These are phyloP conservation scores for Camillea tinctor DNA, from an alignment of 2,329 filamentous ascomycete species.

Conservation along the genomic window DNA sequence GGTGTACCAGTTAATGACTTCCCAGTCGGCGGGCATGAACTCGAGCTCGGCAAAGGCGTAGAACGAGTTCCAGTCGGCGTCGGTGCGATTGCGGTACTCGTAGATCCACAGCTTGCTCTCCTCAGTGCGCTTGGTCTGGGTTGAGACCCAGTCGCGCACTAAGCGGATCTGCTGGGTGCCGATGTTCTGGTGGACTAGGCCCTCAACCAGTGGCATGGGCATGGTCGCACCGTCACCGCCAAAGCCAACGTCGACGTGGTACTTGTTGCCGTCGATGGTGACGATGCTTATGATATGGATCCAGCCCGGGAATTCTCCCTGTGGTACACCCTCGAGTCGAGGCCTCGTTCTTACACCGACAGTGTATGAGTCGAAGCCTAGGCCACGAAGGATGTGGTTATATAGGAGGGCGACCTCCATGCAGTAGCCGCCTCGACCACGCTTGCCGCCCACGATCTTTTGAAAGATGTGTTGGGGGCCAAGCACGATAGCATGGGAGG, in stretches of 20 bases:
- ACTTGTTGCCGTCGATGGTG: constrained; percentile 49
- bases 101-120: constrained; percentile 60
- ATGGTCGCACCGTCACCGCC: constrained; percentile 60
- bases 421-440: constrained; percentile 57
- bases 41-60: constrained; percentile 68
- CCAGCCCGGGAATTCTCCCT: constrained; percentile 48
- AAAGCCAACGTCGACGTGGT: constrained; percentile 62
- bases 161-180: constrained; percentile 57
- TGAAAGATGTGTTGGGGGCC: constrained; percentile 46
- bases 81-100: constrained; percentile 50
- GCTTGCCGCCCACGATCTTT: constrained; percentile 45
- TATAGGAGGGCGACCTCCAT: constrained; percentile 59
- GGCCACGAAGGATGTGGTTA: constrained; percentile 47
- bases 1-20: constrained; percentile 57
- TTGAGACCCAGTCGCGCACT: constrained; percentile 46
- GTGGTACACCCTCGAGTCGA: constrained; percentile 38
- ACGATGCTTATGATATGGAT: constrained; percentile 63
- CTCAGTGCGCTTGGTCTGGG: constrained; percentile 39
- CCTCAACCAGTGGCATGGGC: constrained; percentile 53
- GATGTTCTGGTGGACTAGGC: constrained; percentile 45
- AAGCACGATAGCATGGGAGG: constrained; percentile 39
- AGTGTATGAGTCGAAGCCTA: constrained; percentile 55
- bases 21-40: constrained; percentile 61
- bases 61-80: constrained; percentile 54
- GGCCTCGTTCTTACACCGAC: constrained; percentile 51